phyloP scores from a whole-genome alignment of 177 flowering plant species.

The Tripterygium wilfordii region DNA sequence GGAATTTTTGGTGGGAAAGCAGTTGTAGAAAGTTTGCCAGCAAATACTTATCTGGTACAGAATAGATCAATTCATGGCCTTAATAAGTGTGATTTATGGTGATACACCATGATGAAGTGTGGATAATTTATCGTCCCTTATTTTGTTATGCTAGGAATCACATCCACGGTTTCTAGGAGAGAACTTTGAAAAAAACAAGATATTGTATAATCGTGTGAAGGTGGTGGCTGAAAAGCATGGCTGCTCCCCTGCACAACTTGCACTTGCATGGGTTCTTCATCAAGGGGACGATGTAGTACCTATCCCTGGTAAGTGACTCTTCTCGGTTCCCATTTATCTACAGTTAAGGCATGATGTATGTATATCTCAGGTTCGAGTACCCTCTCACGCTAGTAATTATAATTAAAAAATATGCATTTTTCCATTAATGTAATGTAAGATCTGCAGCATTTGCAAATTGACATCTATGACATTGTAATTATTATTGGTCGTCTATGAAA shows the following conservation, averaged over 20 bases:
- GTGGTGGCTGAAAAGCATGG: slow-evolving; percentile 35
- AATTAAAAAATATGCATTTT: too few relatives aligned
- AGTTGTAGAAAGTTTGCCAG: slow-evolving; percentile 16
- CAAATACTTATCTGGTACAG: slow-evolving; percentile 19
- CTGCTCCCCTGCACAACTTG: slow-evolving; percentile 51
- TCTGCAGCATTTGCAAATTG: background rate
- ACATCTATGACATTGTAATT: background rate
- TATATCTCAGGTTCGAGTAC: too few relatives aligned
- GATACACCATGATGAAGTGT: background rate
- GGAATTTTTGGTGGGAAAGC: slow-evolving; percentile 41
- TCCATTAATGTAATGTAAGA: too few relatives aligned
- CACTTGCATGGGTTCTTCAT: slow-evolving; percentile 54
- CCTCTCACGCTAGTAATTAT: too few relatives aligned
- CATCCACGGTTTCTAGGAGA: slow-evolving; percentile 16
- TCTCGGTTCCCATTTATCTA: background rate
- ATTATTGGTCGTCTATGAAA: too few relatives aligned
- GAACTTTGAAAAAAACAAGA: slow-evolving; percentile 15
- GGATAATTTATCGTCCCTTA: too few relatives aligned
- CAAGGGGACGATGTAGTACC: slow-evolving; percentile 59
- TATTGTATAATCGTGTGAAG: slow-evolving; percentile 5
- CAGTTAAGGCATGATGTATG: too few relatives aligned
- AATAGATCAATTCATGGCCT: too few relatives aligned
- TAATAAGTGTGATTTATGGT: too few relatives aligned
- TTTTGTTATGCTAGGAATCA: background rate
- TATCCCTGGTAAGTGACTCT: slow-evolving; percentile 42